Conservation (phyloP, 192 early-diverging fungal genomes). For the Backusella morwellensis region DNA sequence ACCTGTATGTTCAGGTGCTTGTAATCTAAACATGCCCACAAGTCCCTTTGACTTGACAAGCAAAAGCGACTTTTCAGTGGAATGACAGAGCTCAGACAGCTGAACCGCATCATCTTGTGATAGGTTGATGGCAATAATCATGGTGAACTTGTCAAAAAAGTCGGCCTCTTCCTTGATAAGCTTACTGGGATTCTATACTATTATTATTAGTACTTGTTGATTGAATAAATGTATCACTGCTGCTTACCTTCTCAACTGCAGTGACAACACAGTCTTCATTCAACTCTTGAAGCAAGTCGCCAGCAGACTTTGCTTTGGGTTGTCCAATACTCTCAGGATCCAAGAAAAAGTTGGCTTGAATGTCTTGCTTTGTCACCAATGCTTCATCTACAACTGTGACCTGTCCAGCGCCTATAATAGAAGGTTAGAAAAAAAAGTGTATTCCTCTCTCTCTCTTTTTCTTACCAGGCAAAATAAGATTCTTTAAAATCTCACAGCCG, state of each 20-base stretch:
- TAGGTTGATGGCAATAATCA: conserved; percentile 77
- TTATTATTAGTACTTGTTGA: not conserved
- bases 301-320: conserved; percentile 59
- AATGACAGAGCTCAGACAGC: conserved; percentile 65
- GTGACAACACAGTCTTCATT: conserved; percentile 83
- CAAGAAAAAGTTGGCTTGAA: conserved; percentile 95
- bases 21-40: conserved; percentile 69
- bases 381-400: conserved; percentile 84
- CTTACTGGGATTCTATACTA: conserved; percentile 37
- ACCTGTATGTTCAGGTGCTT: conserved; percentile 79
- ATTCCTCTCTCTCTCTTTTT: not conserved
- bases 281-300: conserved; percentile 73
- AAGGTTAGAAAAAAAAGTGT: too few species aligned
- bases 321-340: conserved; percentile 59
- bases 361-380: conserved; percentile 62
- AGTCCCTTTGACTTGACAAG: conserved; percentile 73
- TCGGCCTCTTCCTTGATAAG: conserved; percentile 47
- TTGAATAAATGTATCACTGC: too few species aligned
- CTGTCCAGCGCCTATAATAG: conserved; percentile 73
- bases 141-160: conserved; percentile 66
- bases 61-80: conserved; percentile 64
- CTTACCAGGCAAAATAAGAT: conserved; percentile 92
- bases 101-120: conserved; percentile 49
- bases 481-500: conserved; percentile 92
- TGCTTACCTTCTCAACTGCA: conserved; percentile 51